Conservation (phyloP, 2,329 filamentous ascomycete genomes). For the Cercospora beticola region DNA sequence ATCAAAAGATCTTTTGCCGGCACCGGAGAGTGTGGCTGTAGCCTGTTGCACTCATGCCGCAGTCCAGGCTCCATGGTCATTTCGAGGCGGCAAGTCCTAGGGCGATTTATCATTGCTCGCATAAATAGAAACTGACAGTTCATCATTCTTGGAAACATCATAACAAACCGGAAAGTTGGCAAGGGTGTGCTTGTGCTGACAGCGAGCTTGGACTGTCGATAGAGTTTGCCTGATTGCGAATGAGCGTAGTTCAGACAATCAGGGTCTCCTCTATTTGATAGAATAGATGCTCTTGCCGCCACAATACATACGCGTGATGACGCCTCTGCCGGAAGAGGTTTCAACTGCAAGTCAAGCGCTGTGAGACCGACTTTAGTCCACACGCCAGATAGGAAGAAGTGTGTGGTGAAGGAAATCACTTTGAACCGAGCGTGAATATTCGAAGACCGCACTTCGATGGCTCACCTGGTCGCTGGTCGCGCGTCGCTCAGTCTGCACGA, state of each 20-base stretch:
- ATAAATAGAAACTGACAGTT: constrained; percentile 5
- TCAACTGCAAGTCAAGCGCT: background rate
- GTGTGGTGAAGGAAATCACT: background rate
- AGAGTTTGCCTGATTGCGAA: background rate
- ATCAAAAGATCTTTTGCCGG: background rate
- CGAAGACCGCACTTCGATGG: background rate
- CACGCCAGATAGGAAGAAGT: background rate
- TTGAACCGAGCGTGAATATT: background rate
- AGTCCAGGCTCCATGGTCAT: background rate
- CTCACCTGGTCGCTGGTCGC: background rate
- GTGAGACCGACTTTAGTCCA: background rate
- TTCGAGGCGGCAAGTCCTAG: background rate
- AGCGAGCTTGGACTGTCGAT: background rate
- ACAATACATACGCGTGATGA: background rate
- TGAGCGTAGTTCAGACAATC: background rate
- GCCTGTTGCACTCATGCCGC: background rate
- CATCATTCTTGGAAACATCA: constrained; percentile 6
- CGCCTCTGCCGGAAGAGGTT: background rate
- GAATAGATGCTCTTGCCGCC: background rate
- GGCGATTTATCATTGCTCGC: background rate
- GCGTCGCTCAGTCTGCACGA: background rate
- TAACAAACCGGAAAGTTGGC: background rate
- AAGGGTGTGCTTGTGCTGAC: constrained; percentile 6
- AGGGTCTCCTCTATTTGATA: background rate
- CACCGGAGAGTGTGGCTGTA: background rate